These are phyloP conservation scores for Paspalum notatum DNA, from an alignment of 176 grass and related monocot species.

Conservation along the genomic window DNA sequence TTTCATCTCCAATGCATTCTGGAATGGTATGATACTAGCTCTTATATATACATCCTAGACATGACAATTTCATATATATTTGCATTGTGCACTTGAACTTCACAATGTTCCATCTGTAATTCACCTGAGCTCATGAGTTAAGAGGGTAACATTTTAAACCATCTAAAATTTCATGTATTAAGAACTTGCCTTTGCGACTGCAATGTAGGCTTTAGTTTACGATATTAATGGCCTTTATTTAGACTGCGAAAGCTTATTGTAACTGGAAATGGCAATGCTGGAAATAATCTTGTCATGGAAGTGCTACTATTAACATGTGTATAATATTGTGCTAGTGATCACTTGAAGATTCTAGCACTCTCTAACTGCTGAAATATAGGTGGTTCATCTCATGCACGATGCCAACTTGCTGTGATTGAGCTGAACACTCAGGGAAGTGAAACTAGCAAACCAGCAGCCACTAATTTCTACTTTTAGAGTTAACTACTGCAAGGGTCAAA, in stretches of 20 bases:
- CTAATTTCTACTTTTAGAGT: too few relatives aligned
- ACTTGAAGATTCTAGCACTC: too few relatives aligned
- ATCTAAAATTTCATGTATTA: background rate
- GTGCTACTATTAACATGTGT: too few relatives aligned
- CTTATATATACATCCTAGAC: background rate
- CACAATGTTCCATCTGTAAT: slow-evolving; percentile 30
- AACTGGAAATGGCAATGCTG: background rate
- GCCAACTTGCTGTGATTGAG: too few relatives aligned
- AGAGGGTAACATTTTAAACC: slow-evolving; percentile 22
- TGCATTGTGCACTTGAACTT: background rate
- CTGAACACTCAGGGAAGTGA: too few relatives aligned
- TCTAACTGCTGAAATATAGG: too few relatives aligned
- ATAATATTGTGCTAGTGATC: too few relatives aligned
- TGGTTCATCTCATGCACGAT: too few relatives aligned
- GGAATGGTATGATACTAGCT: slow-evolving; percentile 76
- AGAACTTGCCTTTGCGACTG: background rate
- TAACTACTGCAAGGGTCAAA: too few relatives aligned
- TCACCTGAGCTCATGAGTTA: background rate
- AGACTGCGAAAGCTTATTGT: background rate
- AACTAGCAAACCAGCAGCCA: too few relatives aligned
- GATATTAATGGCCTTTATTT: background rate
- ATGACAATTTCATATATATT: background rate
- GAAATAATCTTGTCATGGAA: too few relatives aligned
- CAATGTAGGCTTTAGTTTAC: background rate
- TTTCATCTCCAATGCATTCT: slow-evolving; percentile 99